Evolutionary conservation across 805 yeast genomes (phyloP).

Genomic region (Candida ipomoeae): DNA sequence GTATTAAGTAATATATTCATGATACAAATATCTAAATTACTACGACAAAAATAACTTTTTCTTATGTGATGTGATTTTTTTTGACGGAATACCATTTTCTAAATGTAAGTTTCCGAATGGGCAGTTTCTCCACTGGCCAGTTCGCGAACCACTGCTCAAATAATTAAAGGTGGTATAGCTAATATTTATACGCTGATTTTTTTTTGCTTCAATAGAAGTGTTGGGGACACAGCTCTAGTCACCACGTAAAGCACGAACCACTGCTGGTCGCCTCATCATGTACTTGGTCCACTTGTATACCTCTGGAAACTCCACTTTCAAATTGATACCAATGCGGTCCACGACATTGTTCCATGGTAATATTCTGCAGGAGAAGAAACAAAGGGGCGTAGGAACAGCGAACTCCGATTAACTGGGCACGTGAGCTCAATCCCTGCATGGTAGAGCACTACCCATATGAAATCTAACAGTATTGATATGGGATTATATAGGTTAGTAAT

Average conservation of each 20-base stretch:
- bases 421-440: too few relatives aligned
- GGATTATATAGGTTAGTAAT: too few relatives aligned
- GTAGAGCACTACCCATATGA: too few relatives aligned
- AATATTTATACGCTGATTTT: not conserved
- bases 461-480: too few relatives aligned
- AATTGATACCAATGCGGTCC: conserved; percentile 84
- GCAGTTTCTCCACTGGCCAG: too few relatives aligned
- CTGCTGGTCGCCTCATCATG: conserved; percentile 95
- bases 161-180: not conserved
- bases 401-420: too few relatives aligned
- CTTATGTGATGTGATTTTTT: not conserved
- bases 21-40: not conserved
- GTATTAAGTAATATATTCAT: not conserved
- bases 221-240: conserved; percentile 29
- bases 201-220: not conserved
- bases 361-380: too few relatives aligned
- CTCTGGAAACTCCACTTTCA: conserved; percentile 86
- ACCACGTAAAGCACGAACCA: conserved; percentile 78
- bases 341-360: conserved; percentile 97
- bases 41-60: not conserved
- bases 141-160: not conserved
- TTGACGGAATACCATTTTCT: not conserved
- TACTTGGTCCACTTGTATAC: conserved; percentile 93
- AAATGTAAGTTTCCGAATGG: not conserved
- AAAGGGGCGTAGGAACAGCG: too few relatives aligned